phyloP scores from a whole-genome alignment of 768 basidiomycete genomes.

The Lyophyllum atratum region DNA sequence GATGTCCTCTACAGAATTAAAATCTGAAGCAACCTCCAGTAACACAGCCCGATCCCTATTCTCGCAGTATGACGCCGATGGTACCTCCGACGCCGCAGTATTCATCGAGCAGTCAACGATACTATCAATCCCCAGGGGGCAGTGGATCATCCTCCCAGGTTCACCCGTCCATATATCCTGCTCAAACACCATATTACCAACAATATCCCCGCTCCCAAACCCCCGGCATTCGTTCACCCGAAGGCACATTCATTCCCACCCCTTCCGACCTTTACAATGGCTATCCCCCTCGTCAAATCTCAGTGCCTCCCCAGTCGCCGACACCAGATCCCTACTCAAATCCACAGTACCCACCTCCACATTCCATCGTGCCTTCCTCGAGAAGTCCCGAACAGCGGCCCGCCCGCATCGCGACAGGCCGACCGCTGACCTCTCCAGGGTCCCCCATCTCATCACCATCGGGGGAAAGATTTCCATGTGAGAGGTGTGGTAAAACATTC shows the following conservation, averaged over 20 bases:
- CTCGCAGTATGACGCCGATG: conserved; percentile 39
- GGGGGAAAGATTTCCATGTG: conserved; percentile 70
- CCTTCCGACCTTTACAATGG: conserved; percentile 45
- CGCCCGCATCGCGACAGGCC: conserved; percentile 40
- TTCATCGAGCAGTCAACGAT: conserved; percentile 21
- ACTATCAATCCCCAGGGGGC: conserved; percentile 20
- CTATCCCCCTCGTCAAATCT: conserved; percentile 23
- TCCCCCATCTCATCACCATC: conserved; percentile 43
- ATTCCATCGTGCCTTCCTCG: conserved; percentile 31
- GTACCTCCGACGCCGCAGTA: conserved; percentile 31
- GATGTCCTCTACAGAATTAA: not conserved
- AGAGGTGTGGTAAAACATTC: conserved; percentile 77
- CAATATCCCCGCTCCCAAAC: conserved; percentile 23
- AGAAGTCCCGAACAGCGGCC: conserved; percentile 32
- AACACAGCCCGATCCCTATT: conserved; percentile 27
- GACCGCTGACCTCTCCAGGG: conserved; percentile 40
- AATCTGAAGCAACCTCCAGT: conserved; percentile 2
- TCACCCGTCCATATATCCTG: conserved; percentile 14
- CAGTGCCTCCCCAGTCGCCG: conserved; percentile 23
- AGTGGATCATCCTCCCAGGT: conserved; percentile 24
- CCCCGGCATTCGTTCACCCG: conserved; percentile 18
- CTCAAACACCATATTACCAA: conserved; percentile 22
- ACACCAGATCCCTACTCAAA: conserved; percentile 22
- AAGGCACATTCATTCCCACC: conserved; percentile 47
- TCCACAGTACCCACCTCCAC: conserved; percentile 23